Conservation (phyloP, 352 stramenopile genomes). For the Achlya hypogyna region DNA sequence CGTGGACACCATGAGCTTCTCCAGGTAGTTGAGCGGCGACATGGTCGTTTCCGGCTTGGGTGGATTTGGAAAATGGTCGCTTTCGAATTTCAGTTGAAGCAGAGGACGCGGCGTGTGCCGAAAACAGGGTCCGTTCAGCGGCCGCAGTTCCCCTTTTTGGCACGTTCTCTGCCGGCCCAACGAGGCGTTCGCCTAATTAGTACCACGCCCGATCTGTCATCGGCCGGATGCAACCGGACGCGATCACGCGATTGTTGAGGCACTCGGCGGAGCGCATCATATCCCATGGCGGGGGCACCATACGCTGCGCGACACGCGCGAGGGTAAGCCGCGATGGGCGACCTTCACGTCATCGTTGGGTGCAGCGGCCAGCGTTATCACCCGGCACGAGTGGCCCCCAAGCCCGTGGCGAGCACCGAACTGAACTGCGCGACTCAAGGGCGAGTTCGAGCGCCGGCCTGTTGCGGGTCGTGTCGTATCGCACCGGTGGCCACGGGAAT, state of each 20-base stretch:
- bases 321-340: background rate
- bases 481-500: no score
- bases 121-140: no score
- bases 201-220: background rate
- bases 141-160: background rate
- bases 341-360: background rate
- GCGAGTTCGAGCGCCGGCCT: no score
- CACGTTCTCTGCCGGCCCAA: background rate
- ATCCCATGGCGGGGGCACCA: background rate
- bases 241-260: background rate
- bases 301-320: no score
- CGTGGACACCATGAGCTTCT: constrained; percentile 13
- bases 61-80: background rate
- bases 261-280: background rate
- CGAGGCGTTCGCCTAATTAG: no score
- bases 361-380: no score
- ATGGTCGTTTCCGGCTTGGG: background rate
- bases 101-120: no score
- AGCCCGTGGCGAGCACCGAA: no score
- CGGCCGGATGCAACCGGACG: background rate
- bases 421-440: no score
- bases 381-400: no score
- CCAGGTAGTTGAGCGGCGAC: constrained; percentile 20
- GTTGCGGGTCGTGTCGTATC: no score
- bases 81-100: background rate